Conservation (phyloP, 2,329 filamentous ascomycete species). For the Lachnellula hyalina region DNA sequence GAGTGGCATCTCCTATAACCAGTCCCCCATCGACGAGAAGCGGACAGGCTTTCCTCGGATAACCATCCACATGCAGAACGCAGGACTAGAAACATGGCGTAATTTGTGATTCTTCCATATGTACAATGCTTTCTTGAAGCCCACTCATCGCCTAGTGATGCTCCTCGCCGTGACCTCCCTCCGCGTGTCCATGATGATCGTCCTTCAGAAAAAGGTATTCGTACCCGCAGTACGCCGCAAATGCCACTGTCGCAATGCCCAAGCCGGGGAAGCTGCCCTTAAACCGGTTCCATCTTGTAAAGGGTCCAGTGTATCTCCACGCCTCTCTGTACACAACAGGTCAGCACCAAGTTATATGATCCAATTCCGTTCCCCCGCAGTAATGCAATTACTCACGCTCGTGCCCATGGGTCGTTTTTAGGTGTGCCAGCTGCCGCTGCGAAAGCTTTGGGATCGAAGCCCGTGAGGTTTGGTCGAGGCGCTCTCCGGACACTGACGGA, state of each 20-base stretch:
- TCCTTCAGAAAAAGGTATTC: slow-evolving; percentile 84
- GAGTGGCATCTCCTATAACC: too few species aligned
- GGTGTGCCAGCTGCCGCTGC: slow-evolving; percentile 61
- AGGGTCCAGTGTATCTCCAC: slow-evolving; percentile 89
- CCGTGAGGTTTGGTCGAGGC: slow-evolving; percentile 68
- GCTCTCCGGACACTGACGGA: slow-evolving; percentile 31
- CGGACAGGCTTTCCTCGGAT: too few species aligned
- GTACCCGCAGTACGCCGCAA: slow-evolving; percentile 81
- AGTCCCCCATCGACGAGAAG: too few species aligned
- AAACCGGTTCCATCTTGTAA: slow-evolving; percentile 86
- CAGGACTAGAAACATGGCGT: too few species aligned
- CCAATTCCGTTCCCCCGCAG: not conserved
- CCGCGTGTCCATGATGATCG: slow-evolving; percentile 52
- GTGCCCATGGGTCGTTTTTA: slow-evolving; percentile 61
- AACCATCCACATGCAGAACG: too few species aligned
- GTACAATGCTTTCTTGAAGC: slow-evolving; percentile 29
- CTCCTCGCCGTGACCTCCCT: slow-evolving; percentile 45
- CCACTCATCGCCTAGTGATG: slow-evolving; percentile 46
- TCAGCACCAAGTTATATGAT: slow-evolving; percentile 7
- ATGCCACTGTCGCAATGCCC: slow-evolving; percentile 87
- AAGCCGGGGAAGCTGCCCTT: slow-evolving; percentile 81
- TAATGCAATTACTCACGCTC: slow-evolving; percentile 44
- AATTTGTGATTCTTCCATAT: slow-evolving; percentile 29
- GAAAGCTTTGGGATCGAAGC: slow-evolving; percentile 83
- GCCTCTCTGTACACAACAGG: slow-evolving; percentile 75